Conservation (phyloP, 2,329 filamentous ascomycete genomes). For the Aspergillus calidoustus region DNA sequence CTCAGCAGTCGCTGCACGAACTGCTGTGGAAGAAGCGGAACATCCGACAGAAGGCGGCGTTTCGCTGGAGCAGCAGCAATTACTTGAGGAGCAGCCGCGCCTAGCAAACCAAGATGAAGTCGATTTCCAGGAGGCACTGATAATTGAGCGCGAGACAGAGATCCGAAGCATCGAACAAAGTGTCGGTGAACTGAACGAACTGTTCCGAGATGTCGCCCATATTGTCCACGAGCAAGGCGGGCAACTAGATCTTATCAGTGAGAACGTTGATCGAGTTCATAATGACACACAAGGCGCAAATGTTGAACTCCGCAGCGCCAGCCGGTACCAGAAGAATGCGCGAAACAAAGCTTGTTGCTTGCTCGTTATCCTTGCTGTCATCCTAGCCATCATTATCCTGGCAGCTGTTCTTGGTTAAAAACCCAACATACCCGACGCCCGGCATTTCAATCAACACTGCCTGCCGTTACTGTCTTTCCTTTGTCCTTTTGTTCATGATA, state of each 20-base stretch:
- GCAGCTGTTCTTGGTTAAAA: slow-evolving; percentile 76
- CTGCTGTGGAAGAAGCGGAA: slow-evolving; percentile 68
- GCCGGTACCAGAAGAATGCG: slow-evolving; percentile 91
- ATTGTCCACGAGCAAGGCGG: slow-evolving; percentile 95
- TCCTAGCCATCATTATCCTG: slow-evolving; percentile 85
- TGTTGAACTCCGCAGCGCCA: slow-evolving; percentile 80
- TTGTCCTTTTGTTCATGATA: slow-evolving; percentile 36
- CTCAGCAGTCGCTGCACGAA: slow-evolving; percentile 79
- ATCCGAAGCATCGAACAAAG: slow-evolving; percentile 98
- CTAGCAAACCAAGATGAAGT: slow-evolving; percentile 92
- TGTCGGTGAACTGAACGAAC: slow-evolving; percentile 91
- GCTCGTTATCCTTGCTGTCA: slow-evolving; percentile 83
- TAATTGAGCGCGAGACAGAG: slow-evolving; percentile 94
- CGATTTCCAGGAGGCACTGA: slow-evolving; percentile 94
- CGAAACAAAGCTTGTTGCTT: slow-evolving; percentile 93
- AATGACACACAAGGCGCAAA: slow-evolving; percentile 85
- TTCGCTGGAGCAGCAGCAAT: slow-evolving; percentile 65
- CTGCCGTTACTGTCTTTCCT: slow-evolving; percentile 19
- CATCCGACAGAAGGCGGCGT: slow-evolving; percentile 39
- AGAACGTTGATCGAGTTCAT: slow-evolving; percentile 83
- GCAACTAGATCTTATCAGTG: slow-evolving; percentile 81
- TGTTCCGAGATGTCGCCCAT: slow-evolving; percentile 97
- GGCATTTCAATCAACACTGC: slow-evolving; percentile 1
- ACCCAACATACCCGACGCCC: neutral
- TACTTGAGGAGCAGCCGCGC: slow-evolving; percentile 76